Percentiles rank a stretch among this genome's conserved stretches.
phyloP scores from a whole-genome alignment of 805 yeast genomes.

The Ogataea kodamae region DNA sequence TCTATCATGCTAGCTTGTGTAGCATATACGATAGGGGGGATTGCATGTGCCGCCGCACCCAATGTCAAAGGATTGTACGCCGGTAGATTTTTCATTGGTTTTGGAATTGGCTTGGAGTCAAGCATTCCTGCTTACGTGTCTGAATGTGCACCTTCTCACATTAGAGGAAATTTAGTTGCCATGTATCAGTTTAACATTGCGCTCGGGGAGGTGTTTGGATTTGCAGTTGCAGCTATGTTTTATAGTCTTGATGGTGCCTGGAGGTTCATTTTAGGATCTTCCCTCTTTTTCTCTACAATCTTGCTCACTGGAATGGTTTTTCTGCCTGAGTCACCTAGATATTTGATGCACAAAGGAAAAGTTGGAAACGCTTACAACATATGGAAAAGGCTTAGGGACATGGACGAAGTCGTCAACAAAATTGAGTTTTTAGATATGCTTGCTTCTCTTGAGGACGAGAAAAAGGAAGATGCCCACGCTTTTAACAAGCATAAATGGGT shows the following conservation, averaged over 20 bases:
- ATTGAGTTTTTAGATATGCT: constrained; percentile 57
- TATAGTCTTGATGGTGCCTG: constrained; percentile 54
- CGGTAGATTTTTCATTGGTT: constrained; percentile 57
- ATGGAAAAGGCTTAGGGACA: constrained; percentile 55
- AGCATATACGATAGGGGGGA: constrained; percentile 62
- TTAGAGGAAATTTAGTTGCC: constrained; percentile 59
- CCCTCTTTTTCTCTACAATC: constrained; percentile 53
- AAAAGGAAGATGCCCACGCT: constrained; percentile 33
- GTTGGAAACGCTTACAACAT: constrained; percentile 51
- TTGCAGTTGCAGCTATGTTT: constrained; percentile 62
- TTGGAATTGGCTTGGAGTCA: constrained; percentile 66
- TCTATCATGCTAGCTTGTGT: constrained; percentile 55
- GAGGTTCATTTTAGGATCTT: constrained; percentile 65
- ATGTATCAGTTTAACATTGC: constrained; percentile 64
- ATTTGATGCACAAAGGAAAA: constrained; percentile 45
- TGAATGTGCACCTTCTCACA: constrained; percentile 55
- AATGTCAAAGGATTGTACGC: constrained; percentile 50
- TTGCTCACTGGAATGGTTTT: constrained; percentile 49
- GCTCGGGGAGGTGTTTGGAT: constrained; percentile 63
- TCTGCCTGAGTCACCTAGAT: constrained; percentile 62
- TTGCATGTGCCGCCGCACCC: constrained; percentile 50
- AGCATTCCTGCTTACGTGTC: constrained; percentile 62
- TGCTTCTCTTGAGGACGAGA: constrained; percentile 45
- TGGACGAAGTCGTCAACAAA: constrained; percentile 39
- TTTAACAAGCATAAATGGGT: constrained; percentile 39